Percentiles rank a stretch among this genome's conserved stretches.
Evolutionary conservation across 2,329 filamentous ascomycete genomes (phyloP).

Genomic region (Microcyclospora pomicola): DNA sequence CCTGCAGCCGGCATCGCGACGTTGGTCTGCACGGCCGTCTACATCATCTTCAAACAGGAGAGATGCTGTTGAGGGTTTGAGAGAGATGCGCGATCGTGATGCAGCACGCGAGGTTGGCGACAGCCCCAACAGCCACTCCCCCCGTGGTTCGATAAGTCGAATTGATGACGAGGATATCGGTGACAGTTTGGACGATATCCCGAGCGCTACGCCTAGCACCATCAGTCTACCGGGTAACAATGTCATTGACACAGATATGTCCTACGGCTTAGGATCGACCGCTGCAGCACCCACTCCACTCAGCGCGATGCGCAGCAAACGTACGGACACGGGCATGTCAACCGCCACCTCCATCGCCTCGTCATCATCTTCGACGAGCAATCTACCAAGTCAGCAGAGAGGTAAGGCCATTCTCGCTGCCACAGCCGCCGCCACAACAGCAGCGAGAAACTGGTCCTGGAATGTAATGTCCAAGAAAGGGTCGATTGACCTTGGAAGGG

Average conservation of each 20-base stretch:
- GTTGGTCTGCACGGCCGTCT: constrained; percentile 8
- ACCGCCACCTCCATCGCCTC: constrained; percentile 1
- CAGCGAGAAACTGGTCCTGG: constrained; percentile 20
- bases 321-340: constrained; percentile 3
- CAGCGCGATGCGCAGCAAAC: neutral
- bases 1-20: constrained; percentile 5
- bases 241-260: too few species aligned
- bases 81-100: constrained; percentile 14
- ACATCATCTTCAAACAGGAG: constrained; percentile 7
- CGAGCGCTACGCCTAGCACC: neutral
- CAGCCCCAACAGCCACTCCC: constrained; percentile 1
- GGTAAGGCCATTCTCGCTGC: constrained; percentile 17
- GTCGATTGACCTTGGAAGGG: constrained; percentile 27
- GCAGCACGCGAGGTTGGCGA: neutral
- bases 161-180: neutral
- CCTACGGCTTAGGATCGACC: neutral
- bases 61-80: constrained; percentile 18
- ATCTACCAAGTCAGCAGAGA: constrained; percentile 6
- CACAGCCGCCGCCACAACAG: constrained; percentile 20
- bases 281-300: neutral
- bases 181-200: neutral
- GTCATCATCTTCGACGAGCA: neutral
- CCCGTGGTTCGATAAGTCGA: neutral
- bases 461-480: constrained; percentile 22
- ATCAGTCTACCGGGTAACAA: too few species aligned